These are phyloP conservation scores for Penicillium sp. DNA, from an alignment of 2,329 filamentous ascomycete genomes.

Conservation along the genomic window DNA sequence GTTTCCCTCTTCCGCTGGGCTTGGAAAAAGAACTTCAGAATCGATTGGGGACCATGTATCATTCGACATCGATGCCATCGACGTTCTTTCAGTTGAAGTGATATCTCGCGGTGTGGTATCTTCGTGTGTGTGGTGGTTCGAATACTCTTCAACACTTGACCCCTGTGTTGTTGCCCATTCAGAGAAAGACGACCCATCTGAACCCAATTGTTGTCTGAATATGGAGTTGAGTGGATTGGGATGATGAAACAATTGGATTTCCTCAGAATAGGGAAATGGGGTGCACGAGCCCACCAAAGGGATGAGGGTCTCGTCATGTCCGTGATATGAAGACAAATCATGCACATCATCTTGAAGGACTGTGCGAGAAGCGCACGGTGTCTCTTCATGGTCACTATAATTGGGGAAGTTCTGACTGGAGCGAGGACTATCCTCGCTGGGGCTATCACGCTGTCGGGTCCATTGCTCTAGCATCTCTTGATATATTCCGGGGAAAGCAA, in stretches of 20 bases:
- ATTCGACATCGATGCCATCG: conserved; percentile 13
- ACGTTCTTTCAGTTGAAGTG: conserved; percentile 4
- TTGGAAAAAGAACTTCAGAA: conserved; percentile 23
- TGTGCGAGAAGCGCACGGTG: neutral
- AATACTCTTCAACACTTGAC: conserved; percentile 1
- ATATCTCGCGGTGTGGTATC: conserved; percentile 16
- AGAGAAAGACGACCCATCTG: neutral
- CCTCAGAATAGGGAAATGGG: neutral
- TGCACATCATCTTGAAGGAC: neutral
- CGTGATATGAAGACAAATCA: neutral
- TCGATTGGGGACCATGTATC: conserved; percentile 21
- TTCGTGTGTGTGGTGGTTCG: conserved; percentile 11
- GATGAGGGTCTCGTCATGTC: neutral
- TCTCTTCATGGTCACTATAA: neutral
- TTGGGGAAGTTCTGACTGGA: too few relatives aligned
- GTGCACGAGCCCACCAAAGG: neutral
- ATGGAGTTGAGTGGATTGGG: neutral
- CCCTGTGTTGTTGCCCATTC: neutral
- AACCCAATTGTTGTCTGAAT: neutral
- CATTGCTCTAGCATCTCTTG: conserved; percentile 21
- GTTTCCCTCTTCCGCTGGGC: conserved; percentile 14
- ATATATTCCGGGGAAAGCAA: conserved; percentile 23
- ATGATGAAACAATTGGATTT: neutral
- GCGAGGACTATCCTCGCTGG: neutral
- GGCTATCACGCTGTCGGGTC: neutral